A percentile compares a stretch with the other conserved stretches of the same genome.
Conservation (phyloP, 2,329 filamentous ascomycete genomes). For the Blastomyces gilchristii region DNA sequence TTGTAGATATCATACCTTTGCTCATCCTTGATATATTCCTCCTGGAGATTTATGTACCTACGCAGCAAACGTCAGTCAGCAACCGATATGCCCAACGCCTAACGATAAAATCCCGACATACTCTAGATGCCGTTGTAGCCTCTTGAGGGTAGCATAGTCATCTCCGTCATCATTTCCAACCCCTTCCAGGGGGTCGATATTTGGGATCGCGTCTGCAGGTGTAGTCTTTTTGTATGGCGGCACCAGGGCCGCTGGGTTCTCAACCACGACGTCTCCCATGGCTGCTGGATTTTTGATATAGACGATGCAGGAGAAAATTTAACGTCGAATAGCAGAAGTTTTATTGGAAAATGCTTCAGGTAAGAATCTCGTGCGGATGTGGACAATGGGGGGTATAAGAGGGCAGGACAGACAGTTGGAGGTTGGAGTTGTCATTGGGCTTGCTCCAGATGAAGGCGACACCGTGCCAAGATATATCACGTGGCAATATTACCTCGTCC, state of each 20-base stretch:
- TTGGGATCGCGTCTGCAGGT: constrained; percentile 68
- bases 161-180: constrained; percentile 70
- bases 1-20: constrained; percentile 52
- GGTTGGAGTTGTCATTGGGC: not conserved
- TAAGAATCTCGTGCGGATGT: not conserved
- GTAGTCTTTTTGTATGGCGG: constrained; percentile 72
- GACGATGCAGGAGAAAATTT: not conserved
- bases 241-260: constrained; percentile 64
- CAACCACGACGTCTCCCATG: constrained; percentile 83
- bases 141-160: constrained; percentile 92
- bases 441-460: not conserved
- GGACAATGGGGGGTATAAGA: not conserved
- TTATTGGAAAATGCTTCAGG: too few species aligned
- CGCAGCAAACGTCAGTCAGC: constrained; percentile 13
- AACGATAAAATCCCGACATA: constrained; percentile 38
- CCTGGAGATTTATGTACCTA: constrained; percentile 91
- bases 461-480: not conserved
- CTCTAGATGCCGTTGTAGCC: constrained; percentile 92
- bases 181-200: constrained; percentile 82
- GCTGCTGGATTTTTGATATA: constrained; percentile 14
- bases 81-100: constrained; percentile 18
- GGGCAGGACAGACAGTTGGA: not conserved
- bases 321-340: not conserved
- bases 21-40: constrained; percentile 99
- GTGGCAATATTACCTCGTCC: not conserved